These are phyloP conservation scores for Xanthoconium purpureum DNA, from an alignment of 768 basidiomycete genomes.

Conservation along the genomic window DNA sequence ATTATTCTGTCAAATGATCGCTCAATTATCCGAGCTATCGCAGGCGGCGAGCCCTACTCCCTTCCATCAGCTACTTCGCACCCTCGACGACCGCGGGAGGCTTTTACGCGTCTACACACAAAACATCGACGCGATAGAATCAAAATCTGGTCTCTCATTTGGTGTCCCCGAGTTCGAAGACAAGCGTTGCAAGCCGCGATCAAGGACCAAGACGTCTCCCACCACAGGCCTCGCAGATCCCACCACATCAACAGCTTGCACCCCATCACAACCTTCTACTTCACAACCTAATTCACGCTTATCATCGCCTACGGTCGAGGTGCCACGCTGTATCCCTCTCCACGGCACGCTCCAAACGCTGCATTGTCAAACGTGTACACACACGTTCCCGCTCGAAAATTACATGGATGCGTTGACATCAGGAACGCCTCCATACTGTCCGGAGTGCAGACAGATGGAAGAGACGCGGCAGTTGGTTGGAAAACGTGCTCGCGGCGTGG, in stretches of 20 bases:
- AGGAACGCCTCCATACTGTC: conserved; percentile 72
- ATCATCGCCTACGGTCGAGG: conserved; percentile 52
- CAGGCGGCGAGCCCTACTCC: conserved; percentile 71
- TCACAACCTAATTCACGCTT: conserved; percentile 36
- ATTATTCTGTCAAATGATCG: conserved; percentile 87
- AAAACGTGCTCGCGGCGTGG: conserved; percentile 77
- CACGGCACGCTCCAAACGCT: conserved; percentile 82
- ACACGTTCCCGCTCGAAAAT: conserved; percentile 61
- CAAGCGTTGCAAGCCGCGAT: conserved; percentile 51
- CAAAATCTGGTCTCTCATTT: conserved; percentile 81
- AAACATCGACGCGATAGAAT: conserved; percentile 89
- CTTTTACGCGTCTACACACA: conserved; percentile 89
- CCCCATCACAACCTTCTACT: conserved; percentile 12
- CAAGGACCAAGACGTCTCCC: conserved; percentile 40
- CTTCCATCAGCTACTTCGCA: conserved; percentile 73
- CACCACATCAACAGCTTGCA: conserved; percentile 9
- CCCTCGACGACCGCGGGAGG: conserved; percentile 70
- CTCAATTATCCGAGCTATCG: conserved; percentile 71
- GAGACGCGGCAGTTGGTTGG: conserved; percentile 67
- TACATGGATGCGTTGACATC: conserved; percentile 57
- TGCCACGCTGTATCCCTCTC: conserved; percentile 82
- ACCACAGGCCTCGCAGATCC: conserved; percentile 13
- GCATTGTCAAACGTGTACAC: conserved; percentile 79
- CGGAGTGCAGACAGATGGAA: conserved; percentile 71
- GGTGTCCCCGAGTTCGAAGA: conserved; percentile 73